Conservation (phyloP, 768 basidiomycete species). For the Amanita molliuscula region DNA sequence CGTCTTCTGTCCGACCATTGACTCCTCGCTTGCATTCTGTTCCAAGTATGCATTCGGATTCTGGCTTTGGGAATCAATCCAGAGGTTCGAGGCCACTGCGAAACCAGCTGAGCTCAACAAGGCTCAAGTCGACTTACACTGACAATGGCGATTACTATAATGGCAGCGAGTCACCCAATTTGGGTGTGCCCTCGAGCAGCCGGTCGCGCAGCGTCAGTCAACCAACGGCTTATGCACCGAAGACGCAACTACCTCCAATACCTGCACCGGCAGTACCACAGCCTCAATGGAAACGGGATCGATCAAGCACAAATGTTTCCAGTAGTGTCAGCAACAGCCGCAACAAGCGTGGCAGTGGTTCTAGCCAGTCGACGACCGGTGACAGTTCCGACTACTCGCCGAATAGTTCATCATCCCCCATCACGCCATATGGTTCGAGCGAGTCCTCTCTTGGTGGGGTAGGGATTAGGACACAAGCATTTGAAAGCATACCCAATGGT, state of each 20-base stretch:
- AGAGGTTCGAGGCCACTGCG: constrained; percentile 29
- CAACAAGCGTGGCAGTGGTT: constrained; percentile 74
- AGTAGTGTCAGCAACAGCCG: constrained; percentile 12
- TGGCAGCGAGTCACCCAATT: constrained; percentile 16
- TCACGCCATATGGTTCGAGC: constrained; percentile 86
- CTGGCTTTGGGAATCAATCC: constrained; percentile 25
- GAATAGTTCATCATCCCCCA: constrained; percentile 76
- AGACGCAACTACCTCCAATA: constrained; percentile 44
- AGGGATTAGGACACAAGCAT: constrained; percentile 42
- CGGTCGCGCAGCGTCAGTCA: constrained; percentile 77
- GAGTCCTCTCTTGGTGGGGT: constrained; percentile 65
- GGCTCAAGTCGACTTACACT: constrained; percentile 45
- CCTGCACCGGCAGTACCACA: constrained; percentile 23
- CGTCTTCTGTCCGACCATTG: constrained; percentile 25
- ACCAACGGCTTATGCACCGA: constrained; percentile 58
- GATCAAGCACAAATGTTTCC: not conserved
- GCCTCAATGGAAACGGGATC: constrained; percentile 32
- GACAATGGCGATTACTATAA: constrained; percentile 25
- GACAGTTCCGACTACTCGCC: constrained; percentile 81
- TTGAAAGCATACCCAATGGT: constrained; percentile 23
- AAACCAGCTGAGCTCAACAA: constrained; percentile 63
- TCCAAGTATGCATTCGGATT: constrained; percentile 29
- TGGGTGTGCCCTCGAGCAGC: constrained; percentile 24
- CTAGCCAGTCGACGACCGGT: constrained; percentile 68
- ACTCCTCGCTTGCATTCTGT: constrained; percentile 36